Base-by-base conservation (phyloP, 78 protist species). In the Dictyostelium capitatum region DNA sequence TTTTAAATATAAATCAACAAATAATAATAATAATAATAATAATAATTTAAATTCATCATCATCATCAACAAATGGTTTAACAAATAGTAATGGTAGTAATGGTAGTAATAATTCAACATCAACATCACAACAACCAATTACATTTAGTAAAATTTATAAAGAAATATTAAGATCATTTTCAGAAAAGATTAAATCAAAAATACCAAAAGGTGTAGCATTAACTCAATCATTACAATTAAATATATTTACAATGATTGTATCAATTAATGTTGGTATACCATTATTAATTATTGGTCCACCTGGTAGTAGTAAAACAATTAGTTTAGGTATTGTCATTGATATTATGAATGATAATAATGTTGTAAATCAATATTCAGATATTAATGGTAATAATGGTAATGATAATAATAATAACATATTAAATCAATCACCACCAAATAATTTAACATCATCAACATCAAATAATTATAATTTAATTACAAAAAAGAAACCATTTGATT, bases 221-320 rank as follows among this genome's bases (percentile, higher is more conserved):
- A 82, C 89, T 51, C 50, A 59, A 50, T 47, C 79, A 72, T 78
- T 82, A 10, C 67, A 51, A 72, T 30, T 72, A 17, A 82, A 82
- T 37, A 72, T 82, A 14, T 82, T 82, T 19, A 43, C 67, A 14
- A 82, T 53, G 56, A 69, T 82, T 19, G 23, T 82, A 30, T 64
- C 73, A 30, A 82, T 69, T 30, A 51, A 65, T 32, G 46, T 20
- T 32, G 64, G 69, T 25, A 82, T 82, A 30, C 79, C 79, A 30
- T 72, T 82, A 82, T 30, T 72, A 20, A 82, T 82, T 20, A 41
- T 64, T 69, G 89, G 89, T 23, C 89, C 89, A 32, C 89, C 89
- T 15, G 89, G 89, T 32, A 32, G 54, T 37, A 51, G 72, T 28
- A 82, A 82, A 37, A 82, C 89, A 17, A 23, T 82, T 11, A 30